Percentiles rank a stretch among this genome's conserved stretches.
phyloP scores from a whole-genome alignment of 2,329 filamentous ascomycete species.

The Diaporthe amygdali region DNA sequence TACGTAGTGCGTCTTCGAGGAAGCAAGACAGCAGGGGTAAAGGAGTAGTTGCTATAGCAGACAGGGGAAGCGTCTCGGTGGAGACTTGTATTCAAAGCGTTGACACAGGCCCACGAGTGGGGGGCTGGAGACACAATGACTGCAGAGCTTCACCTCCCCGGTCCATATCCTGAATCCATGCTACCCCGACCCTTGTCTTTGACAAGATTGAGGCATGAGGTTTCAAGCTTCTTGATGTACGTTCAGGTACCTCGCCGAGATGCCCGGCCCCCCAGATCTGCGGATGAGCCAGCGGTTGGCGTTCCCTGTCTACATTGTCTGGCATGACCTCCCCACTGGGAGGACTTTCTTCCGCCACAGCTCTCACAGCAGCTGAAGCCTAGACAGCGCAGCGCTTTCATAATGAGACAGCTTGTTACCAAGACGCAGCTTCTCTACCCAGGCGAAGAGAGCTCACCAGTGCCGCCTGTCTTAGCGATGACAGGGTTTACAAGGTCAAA shows the following conservation, averaged over 20 bases:
- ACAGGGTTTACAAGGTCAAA: background rate
- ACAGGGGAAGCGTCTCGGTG: constrained; percentile 7
- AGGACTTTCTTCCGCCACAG: background rate
- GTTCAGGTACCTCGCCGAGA: constrained; percentile 2
- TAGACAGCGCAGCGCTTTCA: background rate
- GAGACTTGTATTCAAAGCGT: constrained; percentile 16
- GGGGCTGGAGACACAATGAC: constrained; percentile 21
- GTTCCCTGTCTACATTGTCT: constrained; percentile 6
- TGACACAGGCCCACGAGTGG: constrained; percentile 16
- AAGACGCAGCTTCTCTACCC: background rate
- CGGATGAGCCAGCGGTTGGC: background rate
- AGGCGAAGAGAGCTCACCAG: background rate
- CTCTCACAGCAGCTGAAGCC: background rate
- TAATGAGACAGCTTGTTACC: background rate
- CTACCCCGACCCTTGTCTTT: constrained; percentile 13
- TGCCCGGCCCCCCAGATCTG: background rate
- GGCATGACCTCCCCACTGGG: background rate
- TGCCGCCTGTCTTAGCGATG: background rate
- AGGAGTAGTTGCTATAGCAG: constrained; percentile 16
- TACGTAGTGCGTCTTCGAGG: constrained; percentile 18
- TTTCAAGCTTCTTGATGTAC: constrained; percentile 14
- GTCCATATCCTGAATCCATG: constrained; percentile 19
- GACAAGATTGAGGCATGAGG: constrained; percentile 6
- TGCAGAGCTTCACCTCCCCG: constrained; percentile 14
- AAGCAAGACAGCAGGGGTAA: constrained; percentile 16